These are phyloP conservation scores for Boletellus deceptivus DNA, from an alignment of 1,284 basidiomycete species.

Conservation along the genomic window DNA sequence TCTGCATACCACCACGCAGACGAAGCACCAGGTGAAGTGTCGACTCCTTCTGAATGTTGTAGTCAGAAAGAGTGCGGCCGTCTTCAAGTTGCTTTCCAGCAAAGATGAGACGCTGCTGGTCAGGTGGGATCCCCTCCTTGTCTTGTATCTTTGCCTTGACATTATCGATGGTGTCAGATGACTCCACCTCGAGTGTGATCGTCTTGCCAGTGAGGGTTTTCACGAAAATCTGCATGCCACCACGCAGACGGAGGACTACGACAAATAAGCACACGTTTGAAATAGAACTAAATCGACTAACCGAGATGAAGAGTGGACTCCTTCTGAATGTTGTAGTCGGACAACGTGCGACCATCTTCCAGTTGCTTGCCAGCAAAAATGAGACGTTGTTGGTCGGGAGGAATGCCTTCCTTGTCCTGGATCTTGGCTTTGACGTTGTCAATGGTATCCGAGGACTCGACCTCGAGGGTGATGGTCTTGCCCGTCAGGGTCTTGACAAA, in stretches of 20 bases:
- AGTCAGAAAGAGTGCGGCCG: constrained; percentile 73
- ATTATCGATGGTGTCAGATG: constrained; percentile 87
- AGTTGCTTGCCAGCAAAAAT: constrained; percentile 87
- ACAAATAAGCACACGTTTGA: constrained; percentile 5
- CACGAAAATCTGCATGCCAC: constrained; percentile 75
- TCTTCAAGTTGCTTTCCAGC: constrained; percentile 82
- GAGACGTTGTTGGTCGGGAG: constrained; percentile 76
- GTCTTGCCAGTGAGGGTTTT: constrained; percentile 82
- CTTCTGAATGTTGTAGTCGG: constrained; percentile 79
- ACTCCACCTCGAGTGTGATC: constrained; percentile 86
- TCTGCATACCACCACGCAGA: constrained; percentile 59
- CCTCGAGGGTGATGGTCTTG: constrained; percentile 94
- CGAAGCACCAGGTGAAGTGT: constrained; percentile 58
- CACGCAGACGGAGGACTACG: constrained; percentile 61
- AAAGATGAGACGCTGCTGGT: constrained; percentile 82
- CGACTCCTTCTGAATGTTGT: constrained; percentile 76
- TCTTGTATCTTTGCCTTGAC: constrained; percentile 86
- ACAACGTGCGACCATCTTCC: constrained; percentile 80
- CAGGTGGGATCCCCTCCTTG: constrained; percentile 83
- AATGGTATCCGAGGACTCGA: constrained; percentile 88
- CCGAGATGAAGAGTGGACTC: constrained; percentile 68
- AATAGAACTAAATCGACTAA: constrained; percentile 9
- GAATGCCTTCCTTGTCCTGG: constrained; percentile 81
- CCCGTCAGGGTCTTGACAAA: constrained; percentile 90
- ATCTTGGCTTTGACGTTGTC: constrained; percentile 87